Base-by-base conservation (phyloP, 2,329 filamentous ascomycete species). In the Stemphylium vesicarium region DNA sequence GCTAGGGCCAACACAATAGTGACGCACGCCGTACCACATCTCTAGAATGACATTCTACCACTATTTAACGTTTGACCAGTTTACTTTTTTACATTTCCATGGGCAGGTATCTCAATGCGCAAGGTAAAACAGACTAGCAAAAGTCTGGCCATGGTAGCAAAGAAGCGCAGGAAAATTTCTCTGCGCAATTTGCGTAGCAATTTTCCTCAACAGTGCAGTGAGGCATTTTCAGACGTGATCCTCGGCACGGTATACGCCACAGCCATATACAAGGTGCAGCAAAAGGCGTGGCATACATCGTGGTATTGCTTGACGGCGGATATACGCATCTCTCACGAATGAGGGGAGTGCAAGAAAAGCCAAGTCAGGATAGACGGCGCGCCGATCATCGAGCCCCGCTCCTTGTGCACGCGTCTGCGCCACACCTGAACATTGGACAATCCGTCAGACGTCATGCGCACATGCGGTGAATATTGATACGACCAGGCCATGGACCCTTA, bases 391-490 rank as follows among this genome's bases (percentile, higher is more conserved):
- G 12, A 47, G 60, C 69, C 65, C 66, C 69, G 69, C 67, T 65
- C 63, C 59, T 56, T 63, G 56, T 54, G 60, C 51, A 51, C 55
- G 54, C 53, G 7, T 57, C 59, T 66, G 64, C 67, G 67, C 68
- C 67, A 69, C 67, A 69, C 46, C 45, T 54, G 35, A 39, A 56
- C 40, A 46, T 56, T 51, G 47, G 52, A 60, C 51, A 50, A 47
- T 48, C 48, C 53, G 59, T 62, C 61, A 65, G 57, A 71, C 67
- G 69, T 71, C 69, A 71, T 69, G 63, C 57, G 59, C 65, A 58
- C 61, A 59, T 59, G 57, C 54, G 50, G 45, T 40, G 46, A 50
- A 56, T 57, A 62, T 53, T 58, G 62, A 49, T 53, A 54, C 39
- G 45, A 26, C 48, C 51, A 42, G 13, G 50, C 35, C 38, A 38